Conservation (phyloP, 2,329 filamentous ascomycete species). For the Sphaerostilbella broomeana region DNA sequence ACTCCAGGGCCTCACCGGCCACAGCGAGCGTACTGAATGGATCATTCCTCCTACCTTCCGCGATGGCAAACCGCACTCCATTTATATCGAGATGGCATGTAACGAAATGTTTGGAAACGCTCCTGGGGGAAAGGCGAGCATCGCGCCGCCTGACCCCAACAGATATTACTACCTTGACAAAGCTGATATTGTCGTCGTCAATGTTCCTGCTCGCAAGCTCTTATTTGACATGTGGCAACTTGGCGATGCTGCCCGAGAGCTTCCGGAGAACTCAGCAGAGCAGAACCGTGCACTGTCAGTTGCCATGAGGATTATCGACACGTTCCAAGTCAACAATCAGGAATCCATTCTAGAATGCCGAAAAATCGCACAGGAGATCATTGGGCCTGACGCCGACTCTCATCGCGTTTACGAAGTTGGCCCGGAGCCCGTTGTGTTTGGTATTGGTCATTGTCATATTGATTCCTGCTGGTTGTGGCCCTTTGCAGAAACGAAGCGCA, state of each 20-base stretch:
- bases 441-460: constrained; percentile 94
- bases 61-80: constrained; percentile 77
- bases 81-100: constrained; percentile 98
- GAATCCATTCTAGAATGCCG: constrained; percentile 73
- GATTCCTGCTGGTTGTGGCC: constrained; percentile 99
- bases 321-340: constrained; percentile 74
- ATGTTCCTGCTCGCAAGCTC: constrained; percentile 74
- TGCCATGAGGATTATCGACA: constrained; percentile 82
- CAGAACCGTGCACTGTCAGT: constrained; percentile 79
- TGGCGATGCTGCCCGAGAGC: constrained; percentile 83
- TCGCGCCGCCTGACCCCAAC: constrained; percentile 84
- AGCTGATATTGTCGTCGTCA: constrained; percentile 84
- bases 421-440: constrained; percentile 71
- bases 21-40: constrained; percentile 86
- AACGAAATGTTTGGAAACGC: constrained; percentile 98
- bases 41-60: constrained; percentile 74
- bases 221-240: constrained; percentile 96
- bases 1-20: constrained; percentile 84
- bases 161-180: constrained; percentile 68
- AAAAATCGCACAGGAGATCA: constrained; percentile 73
- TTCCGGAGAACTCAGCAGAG: constrained; percentile 81
- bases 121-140: constrained; percentile 66
- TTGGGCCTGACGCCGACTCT: constrained; percentile 76
- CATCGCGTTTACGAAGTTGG: constrained; percentile 74
- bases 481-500: constrained; percentile 94